Conservation (phyloP, 2,329 filamentous ascomycete species). For the Aspergillus sp. region DNA sequence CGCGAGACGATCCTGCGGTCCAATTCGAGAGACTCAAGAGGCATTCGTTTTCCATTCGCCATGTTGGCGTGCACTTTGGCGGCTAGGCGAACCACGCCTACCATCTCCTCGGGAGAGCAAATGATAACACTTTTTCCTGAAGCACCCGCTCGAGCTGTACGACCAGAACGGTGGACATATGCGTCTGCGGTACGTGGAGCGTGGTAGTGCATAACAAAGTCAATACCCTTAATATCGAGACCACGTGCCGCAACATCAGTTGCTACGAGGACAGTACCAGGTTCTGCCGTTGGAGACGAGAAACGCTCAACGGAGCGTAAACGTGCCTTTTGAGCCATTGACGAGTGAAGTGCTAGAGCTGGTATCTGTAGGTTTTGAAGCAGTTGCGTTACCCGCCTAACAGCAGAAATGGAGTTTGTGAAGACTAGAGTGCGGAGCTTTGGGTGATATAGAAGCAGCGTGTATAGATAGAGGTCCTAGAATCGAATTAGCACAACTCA, state of each 20-base stretch:
- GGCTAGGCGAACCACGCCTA: constrained; percentile 77
- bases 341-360: constrained; percentile 78
- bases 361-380: constrained; percentile 78
- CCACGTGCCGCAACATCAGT: constrained; percentile 93
- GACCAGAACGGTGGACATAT: constrained; percentile 93
- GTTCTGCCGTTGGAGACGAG: constrained; percentile 57
- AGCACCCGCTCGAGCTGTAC: constrained; percentile 80
- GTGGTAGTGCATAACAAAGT: constrained; percentile 93
- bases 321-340: constrained; percentile 94
- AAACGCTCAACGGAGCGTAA: constrained; percentile 92
- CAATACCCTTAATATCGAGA: constrained; percentile 86
- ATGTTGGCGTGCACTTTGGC: constrained; percentile 76
- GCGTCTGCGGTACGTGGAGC: constrained; percentile 86
- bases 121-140: constrained; percentile 82
- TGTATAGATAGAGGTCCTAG: constrained; percentile 88
- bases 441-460: constrained; percentile 78
- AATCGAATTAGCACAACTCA: constrained; percentile 1
- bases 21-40: constrained; percentile 70
- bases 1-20: constrained; percentile 76
- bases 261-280: constrained; percentile 73
- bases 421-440: constrained; percentile 83
- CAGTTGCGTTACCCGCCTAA: constrained; percentile 80
- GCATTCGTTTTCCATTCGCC: constrained; percentile 62
- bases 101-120: constrained; percentile 87
- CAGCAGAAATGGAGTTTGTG: constrained; percentile 92